Conservation (phyloP, 306 rosid species). For the Clitoria ternatea region DNA sequence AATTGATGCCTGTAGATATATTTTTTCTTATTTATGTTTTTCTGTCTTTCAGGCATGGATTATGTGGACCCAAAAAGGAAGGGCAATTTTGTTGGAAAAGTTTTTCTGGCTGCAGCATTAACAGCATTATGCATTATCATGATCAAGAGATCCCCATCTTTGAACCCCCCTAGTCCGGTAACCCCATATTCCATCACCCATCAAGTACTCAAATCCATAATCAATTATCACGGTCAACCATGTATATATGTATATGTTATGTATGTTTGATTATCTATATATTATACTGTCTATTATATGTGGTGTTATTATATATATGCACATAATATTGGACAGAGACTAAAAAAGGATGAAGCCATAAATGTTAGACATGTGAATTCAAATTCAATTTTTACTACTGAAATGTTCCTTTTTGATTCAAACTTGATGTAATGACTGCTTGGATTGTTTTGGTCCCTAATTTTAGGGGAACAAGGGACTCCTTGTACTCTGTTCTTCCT, state of each 20-base stretch:
- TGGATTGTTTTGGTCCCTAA: neutral
- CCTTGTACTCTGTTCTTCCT: neutral
- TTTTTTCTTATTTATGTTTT: slow-evolving; percentile 1
- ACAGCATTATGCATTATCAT: slow-evolving; percentile 72
- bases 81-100: slow-evolving; percentile 63
- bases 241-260: neutral
- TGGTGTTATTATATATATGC: neutral
- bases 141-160: slow-evolving; percentile 80
- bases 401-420: neutral
- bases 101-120: slow-evolving; percentile 67
- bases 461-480: neutral
- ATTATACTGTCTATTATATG: neutral
- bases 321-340: neutral
- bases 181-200: neutral
- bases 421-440: neutral
- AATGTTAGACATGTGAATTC: neutral
- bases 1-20: neutral
- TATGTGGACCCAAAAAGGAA: slow-evolving; percentile 79
- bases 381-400: neutral
- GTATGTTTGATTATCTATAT: neutral
- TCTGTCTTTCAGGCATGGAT: slow-evolving; percentile 65
- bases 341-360: neutral
- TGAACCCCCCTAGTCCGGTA: slow-evolving; percentile 77
- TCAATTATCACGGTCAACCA: neutral
- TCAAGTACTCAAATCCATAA: neutral